These are phyloP conservation scores for Voacanga thouarsii DNA, from an alignment of 257 asterid species.

Conservation along the genomic window DNA sequence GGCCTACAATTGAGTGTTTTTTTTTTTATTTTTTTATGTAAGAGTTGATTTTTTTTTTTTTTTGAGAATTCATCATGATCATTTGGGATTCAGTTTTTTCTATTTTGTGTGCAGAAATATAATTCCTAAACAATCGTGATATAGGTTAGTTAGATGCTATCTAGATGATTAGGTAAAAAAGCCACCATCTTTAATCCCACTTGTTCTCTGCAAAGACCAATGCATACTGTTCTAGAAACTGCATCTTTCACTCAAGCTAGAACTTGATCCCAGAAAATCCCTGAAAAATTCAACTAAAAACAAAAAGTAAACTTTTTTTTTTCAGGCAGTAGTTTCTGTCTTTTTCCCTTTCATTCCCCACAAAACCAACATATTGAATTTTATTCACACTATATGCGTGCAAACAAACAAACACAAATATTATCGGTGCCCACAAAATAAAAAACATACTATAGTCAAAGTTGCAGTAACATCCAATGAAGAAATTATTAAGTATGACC, in stretches of 20 bases:
- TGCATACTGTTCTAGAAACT: neutral
- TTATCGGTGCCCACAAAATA: neutral
- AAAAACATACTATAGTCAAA: neutral
- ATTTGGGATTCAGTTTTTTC: no score
- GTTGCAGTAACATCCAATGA: neutral
- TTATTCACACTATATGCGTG: neutral
- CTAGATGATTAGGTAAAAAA: constrained; percentile 1
- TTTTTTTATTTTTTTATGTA: no score
- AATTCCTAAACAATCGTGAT: no score
- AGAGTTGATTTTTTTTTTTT: no score
- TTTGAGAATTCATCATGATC: no score
- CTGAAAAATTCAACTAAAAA: neutral
- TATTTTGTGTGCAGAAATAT: neutral
- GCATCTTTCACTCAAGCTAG: no score
- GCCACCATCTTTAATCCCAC: constrained; percentile 6
- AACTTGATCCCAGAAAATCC: neutral
- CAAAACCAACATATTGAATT: neutral
- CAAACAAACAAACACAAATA: neutral
- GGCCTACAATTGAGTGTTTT: neutral
- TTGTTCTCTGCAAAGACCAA: neutral
- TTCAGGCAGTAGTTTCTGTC: neutral
- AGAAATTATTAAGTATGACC: neutral
- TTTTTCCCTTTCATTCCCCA: neutral
- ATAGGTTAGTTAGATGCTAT: neutral
- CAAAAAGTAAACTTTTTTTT: neutral